Percentiles rank a stretch among this genome's conserved stretches.
Conservation (phyloP, 441 rosid species). For the Flueggea neowawraea region DNA sequence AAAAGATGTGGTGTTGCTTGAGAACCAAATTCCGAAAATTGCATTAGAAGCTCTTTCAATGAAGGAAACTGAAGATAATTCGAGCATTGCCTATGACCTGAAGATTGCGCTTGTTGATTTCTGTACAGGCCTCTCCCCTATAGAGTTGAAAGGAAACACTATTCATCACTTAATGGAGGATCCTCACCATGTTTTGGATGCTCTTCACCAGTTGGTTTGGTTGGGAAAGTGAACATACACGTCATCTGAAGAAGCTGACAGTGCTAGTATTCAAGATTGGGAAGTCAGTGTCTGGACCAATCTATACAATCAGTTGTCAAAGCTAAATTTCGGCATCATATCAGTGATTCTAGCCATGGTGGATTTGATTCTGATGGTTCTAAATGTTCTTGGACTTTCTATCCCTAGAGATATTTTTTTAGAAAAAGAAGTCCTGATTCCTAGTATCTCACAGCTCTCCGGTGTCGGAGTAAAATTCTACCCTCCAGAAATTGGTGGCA, state of each 20-base stretch:
- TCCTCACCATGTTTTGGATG: constrained; percentile 14
- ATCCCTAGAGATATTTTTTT: not conserved
- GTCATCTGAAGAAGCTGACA: too few species aligned
- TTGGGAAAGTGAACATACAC: not conserved
- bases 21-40: too few species aligned
- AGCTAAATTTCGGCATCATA: not conserved
- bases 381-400: not conserved
- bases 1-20: constrained; percentile 16
- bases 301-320: too few species aligned
- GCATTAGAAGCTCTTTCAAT: not conserved
- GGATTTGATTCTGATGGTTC: too few species aligned
- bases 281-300: not conserved
- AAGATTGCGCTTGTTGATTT: too few species aligned
- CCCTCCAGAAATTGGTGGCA: not conserved
- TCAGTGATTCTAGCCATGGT: not conserved
- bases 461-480: constrained; percentile 1
- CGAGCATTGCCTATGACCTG: not conserved
- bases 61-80: too few species aligned
- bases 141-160: not conserved
- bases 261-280: too few species aligned
- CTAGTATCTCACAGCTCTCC: not conserved
- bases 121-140: not conserved
- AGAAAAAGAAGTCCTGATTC: constrained; percentile 2
- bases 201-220: constrained; percentile 8
- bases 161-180: not conserved